phyloP scores from a whole-genome alignment of 192 early-diverging fungal genomes.

The Coemansia guatemalensis region DNA sequence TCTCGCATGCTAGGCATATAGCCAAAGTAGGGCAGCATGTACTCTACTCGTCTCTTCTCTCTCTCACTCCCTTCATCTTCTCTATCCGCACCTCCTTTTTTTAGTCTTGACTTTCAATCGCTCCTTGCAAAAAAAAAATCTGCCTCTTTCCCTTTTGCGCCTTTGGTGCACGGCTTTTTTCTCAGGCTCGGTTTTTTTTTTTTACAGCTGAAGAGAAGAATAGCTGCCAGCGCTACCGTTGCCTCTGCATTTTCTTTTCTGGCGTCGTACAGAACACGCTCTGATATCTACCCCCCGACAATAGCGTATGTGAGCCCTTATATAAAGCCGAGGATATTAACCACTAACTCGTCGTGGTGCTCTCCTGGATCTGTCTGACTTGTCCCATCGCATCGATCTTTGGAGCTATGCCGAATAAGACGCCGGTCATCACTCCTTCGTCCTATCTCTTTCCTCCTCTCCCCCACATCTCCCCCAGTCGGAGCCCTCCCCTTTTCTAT shows the following conservation, averaged over 20 bases:
- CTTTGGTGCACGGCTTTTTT: neutral
- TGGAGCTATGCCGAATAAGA: neutral
- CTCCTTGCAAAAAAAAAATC: slow-evolving; percentile 4
- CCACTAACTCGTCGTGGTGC: neutral
- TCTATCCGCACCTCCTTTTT: neutral
- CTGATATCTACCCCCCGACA: neutral
- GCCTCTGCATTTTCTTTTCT: neutral
- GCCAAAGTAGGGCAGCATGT: neutral
- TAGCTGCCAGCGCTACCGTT: neutral
- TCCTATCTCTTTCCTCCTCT: neutral
- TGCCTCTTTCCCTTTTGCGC: slow-evolving; percentile 3
- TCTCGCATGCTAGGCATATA: slow-evolving; percentile 3
- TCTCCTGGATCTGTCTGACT: neutral
- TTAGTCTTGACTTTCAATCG: neutral
- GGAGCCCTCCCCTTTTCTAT: neutral
- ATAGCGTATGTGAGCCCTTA: neutral
- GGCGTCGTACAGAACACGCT: neutral
- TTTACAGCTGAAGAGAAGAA: neutral
- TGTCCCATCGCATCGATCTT: neutral
- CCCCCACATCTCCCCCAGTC: no score
- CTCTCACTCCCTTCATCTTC: neutral
- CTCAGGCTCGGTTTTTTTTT: neutral
- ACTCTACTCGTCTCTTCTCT: neutral
- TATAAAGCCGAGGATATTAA: neutral
- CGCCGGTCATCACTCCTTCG: neutral